Evolutionary conservation across 257 asterid genomes (phyloP).

Genomic region (Solanum bukasovii): DNA sequence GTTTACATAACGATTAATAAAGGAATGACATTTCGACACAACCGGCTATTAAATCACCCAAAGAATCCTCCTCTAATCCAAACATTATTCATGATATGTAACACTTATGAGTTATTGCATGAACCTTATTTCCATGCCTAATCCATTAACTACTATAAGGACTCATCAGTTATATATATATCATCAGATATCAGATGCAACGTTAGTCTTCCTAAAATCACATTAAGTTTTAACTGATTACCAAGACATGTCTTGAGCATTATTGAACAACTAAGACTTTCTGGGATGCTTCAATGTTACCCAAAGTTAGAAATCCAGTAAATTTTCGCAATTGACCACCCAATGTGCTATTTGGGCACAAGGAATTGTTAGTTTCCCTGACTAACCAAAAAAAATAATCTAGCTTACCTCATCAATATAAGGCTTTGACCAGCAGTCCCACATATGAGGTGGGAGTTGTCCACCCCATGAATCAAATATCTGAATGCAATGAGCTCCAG

Average conservation of each 20-base stretch:
- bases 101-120: not conserved
- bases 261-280: not conserved
- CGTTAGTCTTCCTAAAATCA: not conserved
- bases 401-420: slow-evolving; percentile 68
- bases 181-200: not conserved
- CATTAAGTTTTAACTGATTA: not conserved
- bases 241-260: not conserved
- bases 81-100: slow-evolving; percentile 18
- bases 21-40: not conserved
- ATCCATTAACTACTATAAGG: not conserved
- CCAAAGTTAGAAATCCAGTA: not conserved
- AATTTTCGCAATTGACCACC: not conserved
- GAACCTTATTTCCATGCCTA: not conserved
- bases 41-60: not conserved
- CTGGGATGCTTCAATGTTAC: not conserved
- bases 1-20: not conserved
- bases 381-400: slow-evolving; percentile 1
- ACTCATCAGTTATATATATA: not conserved
- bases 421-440: slow-evolving; percentile 94
- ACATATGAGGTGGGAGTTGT: slow-evolving; percentile 48
- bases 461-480: slow-evolving; percentile 96
- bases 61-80: not conserved
- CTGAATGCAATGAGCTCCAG: slow-evolving; percentile 95
- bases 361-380: not conserved
- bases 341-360: not conserved